Percentiles rank a stretch among this genome's conserved stretches.
Conservation (phyloP, 192 early-diverging fungal species). For the Glomus cerebriforme region DNA sequence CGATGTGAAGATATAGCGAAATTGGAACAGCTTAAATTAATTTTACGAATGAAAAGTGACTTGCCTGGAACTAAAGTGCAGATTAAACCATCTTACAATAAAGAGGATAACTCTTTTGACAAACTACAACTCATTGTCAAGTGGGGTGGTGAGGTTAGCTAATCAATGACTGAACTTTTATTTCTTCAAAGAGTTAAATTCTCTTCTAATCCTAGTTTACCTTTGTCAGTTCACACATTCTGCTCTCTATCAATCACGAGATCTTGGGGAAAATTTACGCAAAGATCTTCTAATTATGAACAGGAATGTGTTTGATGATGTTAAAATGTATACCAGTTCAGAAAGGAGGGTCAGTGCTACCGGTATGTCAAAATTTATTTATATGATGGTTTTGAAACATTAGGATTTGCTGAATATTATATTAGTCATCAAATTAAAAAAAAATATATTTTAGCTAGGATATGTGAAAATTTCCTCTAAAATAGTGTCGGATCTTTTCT, state of each 20-base stretch:
- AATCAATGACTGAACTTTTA: not conserved
- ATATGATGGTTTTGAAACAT: not conserved
- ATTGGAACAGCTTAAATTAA: constrained; percentile 68
- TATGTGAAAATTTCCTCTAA: too few relatives aligned
- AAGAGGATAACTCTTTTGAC: constrained; percentile 52
- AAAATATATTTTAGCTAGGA: too few relatives aligned
- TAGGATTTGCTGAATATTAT: not conserved
- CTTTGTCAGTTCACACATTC: constrained; percentile 83
- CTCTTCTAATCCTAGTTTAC: not conserved
- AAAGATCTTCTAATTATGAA: constrained; percentile 93
- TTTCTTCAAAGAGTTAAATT: too few relatives aligned
- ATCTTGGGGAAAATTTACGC: constrained; percentile 88
- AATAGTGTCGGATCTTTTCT: too few relatives aligned
- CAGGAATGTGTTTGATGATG: constrained; percentile 80
- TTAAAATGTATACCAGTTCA: constrained; percentile 81
- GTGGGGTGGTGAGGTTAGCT: constrained; percentile 85
- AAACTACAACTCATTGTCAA: constrained; percentile 93
- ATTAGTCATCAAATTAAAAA: too few relatives aligned
- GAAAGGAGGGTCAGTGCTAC: constrained; percentile 90
- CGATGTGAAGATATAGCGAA: constrained; percentile 54
- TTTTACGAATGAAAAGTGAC: constrained; percentile 78
- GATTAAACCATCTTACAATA: constrained; percentile 76
- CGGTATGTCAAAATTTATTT: constrained; percentile 35
- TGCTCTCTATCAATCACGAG: constrained; percentile 84
- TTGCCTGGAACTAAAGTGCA: constrained; percentile 93